Conservation (phyloP, 164 flowering plant genomes). For the Malania oleifera region DNA sequence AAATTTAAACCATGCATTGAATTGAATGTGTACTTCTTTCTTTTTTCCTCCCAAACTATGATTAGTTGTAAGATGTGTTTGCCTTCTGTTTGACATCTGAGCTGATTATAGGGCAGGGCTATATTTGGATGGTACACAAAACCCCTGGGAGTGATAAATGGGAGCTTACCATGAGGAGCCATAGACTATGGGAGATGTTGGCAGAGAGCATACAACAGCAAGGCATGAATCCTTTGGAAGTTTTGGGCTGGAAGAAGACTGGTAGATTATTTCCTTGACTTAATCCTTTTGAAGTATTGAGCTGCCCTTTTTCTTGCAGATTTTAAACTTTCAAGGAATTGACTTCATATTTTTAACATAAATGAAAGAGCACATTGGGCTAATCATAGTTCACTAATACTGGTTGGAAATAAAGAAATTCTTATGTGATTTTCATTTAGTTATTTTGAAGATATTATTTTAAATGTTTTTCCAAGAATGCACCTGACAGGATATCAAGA, state of each 20-base stretch:
- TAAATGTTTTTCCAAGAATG: too few species aligned
- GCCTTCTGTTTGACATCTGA: conserved; percentile 22
- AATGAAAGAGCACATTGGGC: too few species aligned
- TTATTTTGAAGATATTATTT: too few species aligned
- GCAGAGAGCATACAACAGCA: conserved; percentile 40
- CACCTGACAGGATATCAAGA: too few species aligned
- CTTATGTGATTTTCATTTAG: too few species aligned
- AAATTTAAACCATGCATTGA: neutral
- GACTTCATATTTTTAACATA: too few species aligned
- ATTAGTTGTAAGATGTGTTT: conserved; percentile 12
- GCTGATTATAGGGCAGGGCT: conserved; percentile 74
- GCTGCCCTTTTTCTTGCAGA: conserved; percentile 34
- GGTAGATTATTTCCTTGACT: conserved; percentile 44
- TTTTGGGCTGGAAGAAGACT: conserved; percentile 83
- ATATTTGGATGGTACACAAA: conserved; percentile 82
- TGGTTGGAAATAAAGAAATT: too few species aligned
- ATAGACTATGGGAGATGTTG: conserved; percentile 55
- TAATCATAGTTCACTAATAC: too few species aligned
- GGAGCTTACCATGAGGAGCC: conserved; percentile 79
- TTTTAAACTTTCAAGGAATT: too few species aligned
- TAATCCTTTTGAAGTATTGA: conserved; percentile 57
- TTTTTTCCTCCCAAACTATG: conserved; percentile 5
- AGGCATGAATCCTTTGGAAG: conserved; percentile 57
- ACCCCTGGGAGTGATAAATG: conserved; percentile 65
- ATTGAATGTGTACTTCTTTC: neutral